phyloP scores from a whole-genome alignment of 345 rosid genomes.

The Syzygium grande region DNA sequence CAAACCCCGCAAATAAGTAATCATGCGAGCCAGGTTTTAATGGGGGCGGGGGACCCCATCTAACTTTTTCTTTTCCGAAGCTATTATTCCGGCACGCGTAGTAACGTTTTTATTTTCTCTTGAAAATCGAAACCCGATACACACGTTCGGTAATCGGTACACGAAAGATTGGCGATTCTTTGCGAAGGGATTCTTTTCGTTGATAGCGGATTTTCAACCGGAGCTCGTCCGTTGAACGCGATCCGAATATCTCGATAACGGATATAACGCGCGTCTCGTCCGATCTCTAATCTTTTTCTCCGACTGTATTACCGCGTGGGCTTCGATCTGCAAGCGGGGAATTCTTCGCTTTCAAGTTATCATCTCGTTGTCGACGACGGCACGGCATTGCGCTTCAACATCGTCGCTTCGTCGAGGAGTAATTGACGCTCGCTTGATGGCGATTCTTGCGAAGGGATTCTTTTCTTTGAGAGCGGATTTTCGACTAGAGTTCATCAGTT shows the following conservation, averaged over 20 bases:
- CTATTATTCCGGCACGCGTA: not conserved
- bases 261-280: not conserved
- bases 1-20: not conserved
- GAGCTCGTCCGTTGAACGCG: fast-evolving
- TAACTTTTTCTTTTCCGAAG: not conserved
- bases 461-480: not conserved
- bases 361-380: no score
- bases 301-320: not conserved
- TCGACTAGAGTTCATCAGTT: fast-evolving
- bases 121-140: not conserved
- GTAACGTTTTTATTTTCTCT: not conserved
- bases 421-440: no score
- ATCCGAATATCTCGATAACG: not conserved
- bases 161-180: no score
- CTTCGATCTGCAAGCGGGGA: not conserved
- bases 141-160: not conserved
- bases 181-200: not conserved
- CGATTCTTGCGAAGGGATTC: not conserved
- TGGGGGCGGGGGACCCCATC: no score
- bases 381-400: no score
- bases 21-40: not conserved
- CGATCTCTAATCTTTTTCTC: not conserved
- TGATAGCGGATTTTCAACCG: fast-evolving
- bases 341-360: no score
- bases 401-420: no score